These are phyloP conservation scores for Hygrocybe coccinea DNA, from an alignment of 768 basidiomycete species.

Conservation along the genomic window DNA sequence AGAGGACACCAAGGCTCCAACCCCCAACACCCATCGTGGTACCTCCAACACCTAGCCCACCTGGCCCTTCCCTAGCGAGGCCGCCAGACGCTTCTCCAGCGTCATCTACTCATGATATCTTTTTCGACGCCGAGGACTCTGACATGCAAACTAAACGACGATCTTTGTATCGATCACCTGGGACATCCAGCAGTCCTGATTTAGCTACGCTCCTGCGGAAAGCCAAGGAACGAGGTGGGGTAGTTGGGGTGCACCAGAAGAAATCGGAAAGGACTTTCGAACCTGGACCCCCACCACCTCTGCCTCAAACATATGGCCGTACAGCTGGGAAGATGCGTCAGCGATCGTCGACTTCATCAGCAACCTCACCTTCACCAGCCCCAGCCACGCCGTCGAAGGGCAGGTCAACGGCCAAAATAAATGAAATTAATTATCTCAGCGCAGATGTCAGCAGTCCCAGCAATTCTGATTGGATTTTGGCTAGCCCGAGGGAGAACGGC, in stretches of 20 bases:
- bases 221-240: slow-evolving; percentile 64
- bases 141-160: slow-evolving; percentile 72
- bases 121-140: slow-evolving; percentile 59
- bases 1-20: slow-evolving; percentile 34
- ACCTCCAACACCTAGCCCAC: slow-evolving; percentile 63
- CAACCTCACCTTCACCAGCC: slow-evolving; percentile 22
- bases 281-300: slow-evolving; percentile 41
- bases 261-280: background rate
- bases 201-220: slow-evolving; percentile 82
- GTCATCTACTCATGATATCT: slow-evolving; percentile 54
- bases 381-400: slow-evolving; percentile 33
- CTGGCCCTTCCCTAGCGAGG: slow-evolving; percentile 18
- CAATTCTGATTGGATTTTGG: slow-evolving; percentile 44
- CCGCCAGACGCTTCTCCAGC: slow-evolving; percentile 35
- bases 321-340: slow-evolving; percentile 29
- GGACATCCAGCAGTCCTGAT: slow-evolving; percentile 89
- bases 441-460: slow-evolving; percentile 4
- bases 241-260: slow-evolving; percentile 26
- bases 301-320: slow-evolving; percentile 34
- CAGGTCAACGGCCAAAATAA: slow-evolving; percentile 22
- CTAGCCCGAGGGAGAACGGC: slow-evolving; percentile 45
- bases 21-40: slow-evolving; percentile 60
- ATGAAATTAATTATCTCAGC: slow-evolving; percentile 4
- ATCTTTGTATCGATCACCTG: slow-evolving; percentile 82
- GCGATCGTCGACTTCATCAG: slow-evolving; percentile 41